phyloP scores from a whole-genome alignment of 148 eudicot species.

The Gaultheria prostrata region DNA sequence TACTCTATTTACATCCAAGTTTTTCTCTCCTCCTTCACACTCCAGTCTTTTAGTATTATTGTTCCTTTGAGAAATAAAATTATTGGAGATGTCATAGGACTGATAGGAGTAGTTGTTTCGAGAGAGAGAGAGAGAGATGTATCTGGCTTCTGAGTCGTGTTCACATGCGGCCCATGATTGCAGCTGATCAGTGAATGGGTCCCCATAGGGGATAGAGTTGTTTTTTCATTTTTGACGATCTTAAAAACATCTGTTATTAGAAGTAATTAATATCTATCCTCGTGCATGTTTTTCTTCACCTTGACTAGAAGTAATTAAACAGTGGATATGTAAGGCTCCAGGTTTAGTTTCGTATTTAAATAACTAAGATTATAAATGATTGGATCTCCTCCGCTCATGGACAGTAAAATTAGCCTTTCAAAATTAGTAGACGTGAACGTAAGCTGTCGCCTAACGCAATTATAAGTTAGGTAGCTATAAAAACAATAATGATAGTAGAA shows the following conservation, averaged over 20 bases:
- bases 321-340: neutral
- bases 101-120: neutral
- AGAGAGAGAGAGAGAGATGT: slow-evolving; percentile 7
- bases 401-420: no score
- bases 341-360: neutral
- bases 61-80: neutral
- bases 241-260: neutral
- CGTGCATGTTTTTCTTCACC: slow-evolving; percentile 23
- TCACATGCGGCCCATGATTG: slow-evolving; percentile 41
- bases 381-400: no score
- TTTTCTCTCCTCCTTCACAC: no score
- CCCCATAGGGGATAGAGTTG: slow-evolving; percentile 19
- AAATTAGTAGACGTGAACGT: no score
- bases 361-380: no score
- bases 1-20: no score
- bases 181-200: slow-evolving; percentile 34
- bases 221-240: neutral
- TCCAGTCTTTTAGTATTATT: neutral
- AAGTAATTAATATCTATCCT: neutral
- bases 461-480: no score
- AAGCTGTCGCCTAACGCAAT: no score
- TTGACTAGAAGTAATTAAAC: no score
- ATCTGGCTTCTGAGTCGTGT: slow-evolving; percentile 13
- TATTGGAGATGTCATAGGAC: neutral
- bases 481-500: no score